phyloP scores from a whole-genome alignment of 371 early-diverging fungal genomes.

The Mortierella sp. region DNA sequence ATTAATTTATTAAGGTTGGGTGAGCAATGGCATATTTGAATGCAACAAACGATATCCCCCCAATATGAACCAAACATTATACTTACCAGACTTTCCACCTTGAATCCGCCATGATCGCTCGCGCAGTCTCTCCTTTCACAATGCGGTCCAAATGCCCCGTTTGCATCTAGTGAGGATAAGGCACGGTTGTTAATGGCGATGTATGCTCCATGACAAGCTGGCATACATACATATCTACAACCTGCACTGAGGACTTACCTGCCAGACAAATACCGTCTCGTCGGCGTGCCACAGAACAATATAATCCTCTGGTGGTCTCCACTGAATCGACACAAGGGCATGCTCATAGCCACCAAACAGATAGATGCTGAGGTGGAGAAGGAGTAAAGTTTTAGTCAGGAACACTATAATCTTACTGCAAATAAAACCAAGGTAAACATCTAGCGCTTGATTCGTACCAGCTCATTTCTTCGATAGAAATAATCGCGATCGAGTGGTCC shows the following conservation, averaged over 20 bases:
- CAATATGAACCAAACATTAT: not conserved
- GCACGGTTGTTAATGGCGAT: not conserved
- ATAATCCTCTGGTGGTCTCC: slow-evolving; percentile 79
- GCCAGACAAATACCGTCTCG: slow-evolving; percentile 81
- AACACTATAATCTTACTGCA: not conserved
- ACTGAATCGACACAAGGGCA: slow-evolving; percentile 72
- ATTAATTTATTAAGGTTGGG: not conserved
- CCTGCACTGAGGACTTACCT: slow-evolving; percentile 62
- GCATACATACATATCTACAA: not conserved
- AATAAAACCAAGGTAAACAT: not conserved
- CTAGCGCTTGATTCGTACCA: slow-evolving; percentile 64
- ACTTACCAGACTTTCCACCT: slow-evolving; percentile 60
- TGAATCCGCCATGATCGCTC: slow-evolving; percentile 70
- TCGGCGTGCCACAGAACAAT: slow-evolving; percentile 76
- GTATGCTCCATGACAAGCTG: not conserved
- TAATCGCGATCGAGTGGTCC: slow-evolving; percentile 78
- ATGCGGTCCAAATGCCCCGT: slow-evolving; percentile 81
- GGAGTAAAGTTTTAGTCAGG: slow-evolving; percentile 30
- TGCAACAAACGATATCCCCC: not conserved
- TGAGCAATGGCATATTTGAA: not conserved
- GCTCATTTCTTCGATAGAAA: slow-evolving; percentile 81
- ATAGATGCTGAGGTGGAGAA: slow-evolving; percentile 62
- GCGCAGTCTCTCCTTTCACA: slow-evolving; percentile 67
- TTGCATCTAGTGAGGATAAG: slow-evolving; percentile 69
- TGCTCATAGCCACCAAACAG: slow-evolving; percentile 73